A percentile compares a stretch with the other conserved stretches of the same genome.
These are phyloP conservation scores for Penicillium antarcticum DNA, from an alignment of 495 filamentous ascomycete species.

Conservation along the genomic window DNA sequence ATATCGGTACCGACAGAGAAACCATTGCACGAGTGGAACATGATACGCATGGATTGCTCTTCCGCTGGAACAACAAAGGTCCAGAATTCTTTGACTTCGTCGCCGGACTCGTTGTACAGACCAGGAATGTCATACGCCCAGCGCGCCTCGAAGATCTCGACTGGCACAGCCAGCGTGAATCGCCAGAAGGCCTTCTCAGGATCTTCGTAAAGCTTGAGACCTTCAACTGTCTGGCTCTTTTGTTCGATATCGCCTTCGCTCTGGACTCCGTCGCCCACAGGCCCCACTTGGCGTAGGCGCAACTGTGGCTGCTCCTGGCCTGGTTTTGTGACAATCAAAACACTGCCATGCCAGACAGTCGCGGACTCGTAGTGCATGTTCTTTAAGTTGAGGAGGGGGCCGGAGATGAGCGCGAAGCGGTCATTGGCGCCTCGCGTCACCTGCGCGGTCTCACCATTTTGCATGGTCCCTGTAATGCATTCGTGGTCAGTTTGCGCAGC, in stretches of 20 bases:
- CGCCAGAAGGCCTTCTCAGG: constrained; percentile 76
- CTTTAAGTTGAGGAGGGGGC: constrained; percentile 81
- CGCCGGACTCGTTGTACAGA: constrained; percentile 34
- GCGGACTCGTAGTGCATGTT: constrained; percentile 64
- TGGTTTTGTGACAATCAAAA: constrained; percentile 73
- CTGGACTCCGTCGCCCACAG: constrained; percentile 20
- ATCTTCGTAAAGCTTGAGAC: constrained; percentile 76
- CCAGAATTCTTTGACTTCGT: constrained; percentile 38
- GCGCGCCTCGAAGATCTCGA: constrained; percentile 43
- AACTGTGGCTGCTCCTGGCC: constrained; percentile 52
- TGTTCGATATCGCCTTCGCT: constrained; percentile 2
- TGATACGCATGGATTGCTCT: constrained; percentile 85
- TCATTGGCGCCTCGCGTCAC: constrained; percentile 7
- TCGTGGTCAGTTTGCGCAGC: constrained; percentile 1
- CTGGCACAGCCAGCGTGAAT: constrained; percentile 58
- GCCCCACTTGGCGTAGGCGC: constrained; percentile 44
- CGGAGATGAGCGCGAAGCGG: constrained; percentile 55
- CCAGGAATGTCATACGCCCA: constrained; percentile 49
- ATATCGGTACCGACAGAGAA: constrained; percentile 92
- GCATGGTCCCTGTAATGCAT: constrained; percentile 4
- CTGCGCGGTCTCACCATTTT: constrained; percentile 16
- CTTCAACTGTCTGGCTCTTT: constrained; percentile 34
- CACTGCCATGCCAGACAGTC: constrained; percentile 74
- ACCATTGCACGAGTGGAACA: constrained; percentile 96
- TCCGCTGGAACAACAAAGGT: constrained; percentile 73